phyloP scores from a whole-genome alignment of 2,329 filamentous ascomycete species.

The Juglanconis oblonga region DNA sequence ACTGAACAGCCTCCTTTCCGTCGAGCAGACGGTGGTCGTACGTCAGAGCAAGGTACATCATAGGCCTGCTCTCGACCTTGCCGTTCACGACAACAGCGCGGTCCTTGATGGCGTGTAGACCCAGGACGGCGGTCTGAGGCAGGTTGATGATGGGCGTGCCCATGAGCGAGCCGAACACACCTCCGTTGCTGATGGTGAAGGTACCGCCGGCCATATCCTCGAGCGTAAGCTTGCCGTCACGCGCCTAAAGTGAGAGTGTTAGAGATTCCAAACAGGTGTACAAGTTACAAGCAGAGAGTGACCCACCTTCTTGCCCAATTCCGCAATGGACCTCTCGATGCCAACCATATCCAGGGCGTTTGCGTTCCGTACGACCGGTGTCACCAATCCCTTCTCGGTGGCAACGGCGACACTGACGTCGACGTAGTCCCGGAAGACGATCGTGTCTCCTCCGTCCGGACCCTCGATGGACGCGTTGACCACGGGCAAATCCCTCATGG shows the following conservation, averaged over 20 bases:
- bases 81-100: slow-evolving; percentile 86
- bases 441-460: slow-evolving; percentile 90
- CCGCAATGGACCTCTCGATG: slow-evolving; percentile 90
- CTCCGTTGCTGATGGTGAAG: slow-evolving; percentile 96
- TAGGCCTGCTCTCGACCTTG: slow-evolving; percentile 93
- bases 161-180: slow-evolving; percentile 95
- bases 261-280: not conserved
- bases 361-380: slow-evolving; percentile 90
- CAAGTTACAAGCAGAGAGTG: not conserved
- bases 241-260: slow-evolving; percentile 58
- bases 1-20: slow-evolving; percentile 91
- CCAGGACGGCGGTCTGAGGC: slow-evolving; percentile 87
- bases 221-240: slow-evolving; percentile 94
- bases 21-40: slow-evolving; percentile 97
- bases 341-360: slow-evolving; percentile 83
- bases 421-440: slow-evolving; percentile 97
- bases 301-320: slow-evolving; percentile 88
- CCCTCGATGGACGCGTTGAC: slow-evolving; percentile 98
- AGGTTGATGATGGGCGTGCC: slow-evolving; percentile 98
- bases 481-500: slow-evolving; percentile 90
- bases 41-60: slow-evolving; percentile 98
- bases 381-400: slow-evolving; percentile 95
- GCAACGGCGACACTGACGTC: slow-evolving; percentile 97
- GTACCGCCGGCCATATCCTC: slow-evolving; percentile 99
- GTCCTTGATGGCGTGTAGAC: slow-evolving; percentile 95